Percentiles rank a stretch among this genome's conserved stretches.
Evolutionary conservation across 805 yeast species (phyloP).

Genomic region (Candida corydali): DNA sequence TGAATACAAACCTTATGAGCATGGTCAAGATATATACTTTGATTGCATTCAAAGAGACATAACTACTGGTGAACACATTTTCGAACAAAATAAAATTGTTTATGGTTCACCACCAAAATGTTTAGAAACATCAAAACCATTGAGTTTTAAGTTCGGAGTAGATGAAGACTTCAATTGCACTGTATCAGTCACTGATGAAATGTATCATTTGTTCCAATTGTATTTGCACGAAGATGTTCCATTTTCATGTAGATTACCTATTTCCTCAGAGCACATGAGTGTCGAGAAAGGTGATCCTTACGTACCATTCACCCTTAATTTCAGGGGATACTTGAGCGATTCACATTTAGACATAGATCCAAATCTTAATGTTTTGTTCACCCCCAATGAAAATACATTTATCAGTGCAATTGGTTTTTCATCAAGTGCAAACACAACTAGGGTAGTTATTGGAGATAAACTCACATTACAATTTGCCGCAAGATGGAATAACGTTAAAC

Average conservation of each 20-base stretch:
- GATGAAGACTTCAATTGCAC: constrained; percentile 58
- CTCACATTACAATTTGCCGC: constrained; percentile 55
- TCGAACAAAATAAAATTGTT: constrained; percentile 52
- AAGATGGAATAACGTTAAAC: constrained; percentile 48
- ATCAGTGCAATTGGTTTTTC: constrained; percentile 58
- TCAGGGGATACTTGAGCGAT: constrained; percentile 64
- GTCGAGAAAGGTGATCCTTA: constrained; percentile 42
- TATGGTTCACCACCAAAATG: constrained; percentile 60
- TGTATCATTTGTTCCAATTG: constrained; percentile 69
- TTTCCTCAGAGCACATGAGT: constrained; percentile 39
- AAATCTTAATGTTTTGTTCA: constrained; percentile 48
- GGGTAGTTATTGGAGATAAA: constrained; percentile 62
- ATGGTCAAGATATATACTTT: constrained; percentile 43
- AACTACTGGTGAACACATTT: constrained; percentile 72
- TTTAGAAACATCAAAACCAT: constrained; percentile 59
- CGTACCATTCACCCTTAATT: constrained; percentile 58
- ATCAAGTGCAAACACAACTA: constrained; percentile 56
- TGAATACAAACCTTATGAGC: constrained; percentile 30
- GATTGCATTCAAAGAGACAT: constrained; percentile 67
- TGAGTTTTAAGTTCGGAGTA: constrained; percentile 49
- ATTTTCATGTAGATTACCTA: constrained; percentile 61
- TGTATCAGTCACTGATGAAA: constrained; percentile 55
- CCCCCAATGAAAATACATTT: constrained; percentile 39
- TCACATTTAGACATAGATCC: constrained; percentile 67
- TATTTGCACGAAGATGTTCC: constrained; percentile 78